Evolutionary conservation across 345 rosid genomes (phyloP), one percentile per base, ranked within the genome.

Genomic region (Anastatica hierochuntica): DNA sequence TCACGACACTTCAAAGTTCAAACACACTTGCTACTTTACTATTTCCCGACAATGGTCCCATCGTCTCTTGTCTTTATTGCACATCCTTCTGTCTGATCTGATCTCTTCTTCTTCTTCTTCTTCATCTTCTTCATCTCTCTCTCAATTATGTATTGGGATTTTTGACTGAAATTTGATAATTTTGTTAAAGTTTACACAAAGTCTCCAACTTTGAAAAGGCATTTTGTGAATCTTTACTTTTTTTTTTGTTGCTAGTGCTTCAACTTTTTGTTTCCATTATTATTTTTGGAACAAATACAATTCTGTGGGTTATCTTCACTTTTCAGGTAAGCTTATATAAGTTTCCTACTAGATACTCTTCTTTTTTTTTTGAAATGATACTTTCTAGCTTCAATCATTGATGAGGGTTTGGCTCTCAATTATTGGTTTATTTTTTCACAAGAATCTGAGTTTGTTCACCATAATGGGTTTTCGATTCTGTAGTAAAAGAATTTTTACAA

Each of bases 51-150:
- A n/a, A n/a, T 21, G 24, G 24, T 21, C 72, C 72, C 72, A 67
- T 66, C 66, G 66, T 53, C 56, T 53, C 61, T 46, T 67, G 66
- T 60, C 72, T 67, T 60, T 49, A 53, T 67, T 53, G 16, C 55
- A 55, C 66, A 29, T 29, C 33, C 7, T 7, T 4, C 8, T 29
- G 4, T 31, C 36, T 10, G 36, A 35, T 37, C 63, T 50, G 12
- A 37, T 66, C 62, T 53, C 43, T 29, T 59, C 66, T 44, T 31
- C 36, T 31, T 31, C 36, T 0, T 41, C 49, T 33, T 55, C 47
- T 16, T 20, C 20, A 8, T 19, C 10, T 34, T 58, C 37, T 30
- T 37, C 63, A 17, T 43, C 43, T 30, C 26, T 13, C 21, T 36
- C 37, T 34, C 20, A 30, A 58, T 38, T 58, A 60, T 43, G 43